Evolutionary conservation across 192 early-diverging fungal species (phyloP).

Genomic region (Jimgerdemannia lactiflua): DNA sequence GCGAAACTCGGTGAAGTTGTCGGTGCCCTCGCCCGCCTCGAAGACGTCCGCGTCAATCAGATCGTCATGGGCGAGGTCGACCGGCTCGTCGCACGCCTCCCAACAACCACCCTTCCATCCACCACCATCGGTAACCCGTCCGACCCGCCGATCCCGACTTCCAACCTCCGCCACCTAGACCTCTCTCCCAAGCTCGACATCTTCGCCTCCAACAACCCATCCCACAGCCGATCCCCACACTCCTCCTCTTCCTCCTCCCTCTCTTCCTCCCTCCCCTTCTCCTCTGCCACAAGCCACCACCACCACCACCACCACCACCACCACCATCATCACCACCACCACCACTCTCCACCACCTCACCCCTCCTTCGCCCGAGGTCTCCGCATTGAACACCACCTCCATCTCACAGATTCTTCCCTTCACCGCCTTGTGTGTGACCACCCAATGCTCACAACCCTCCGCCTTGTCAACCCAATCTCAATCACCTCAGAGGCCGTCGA

Average conservation of each 20-base stretch:
- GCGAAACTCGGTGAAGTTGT: not conserved
- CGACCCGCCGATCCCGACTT: not conserved
- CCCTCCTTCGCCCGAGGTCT: not conserved
- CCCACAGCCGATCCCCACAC: not conserved
- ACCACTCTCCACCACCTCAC: not conserved
- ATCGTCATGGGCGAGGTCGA: slow-evolving; percentile 3
- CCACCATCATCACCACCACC: not conserved
- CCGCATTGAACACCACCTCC: not conserved
- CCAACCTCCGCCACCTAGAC: slow-evolving; percentile 1
- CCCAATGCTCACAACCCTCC: not conserved
- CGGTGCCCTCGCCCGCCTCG: not conserved
- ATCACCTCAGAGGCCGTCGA: not conserved
- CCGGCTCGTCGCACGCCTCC: not conserved
- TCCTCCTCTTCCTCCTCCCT: not conserved
- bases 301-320: not conserved
- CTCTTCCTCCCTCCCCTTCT: not conserved
- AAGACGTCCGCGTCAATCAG: slow-evolving; percentile 2
- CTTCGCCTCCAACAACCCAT: not conserved
- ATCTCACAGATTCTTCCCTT: not conserved
- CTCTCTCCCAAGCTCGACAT: slow-evolving; percentile 4
- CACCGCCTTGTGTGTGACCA: not conserved
- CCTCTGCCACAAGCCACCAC: not conserved
- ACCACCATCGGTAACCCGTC: not conserved
- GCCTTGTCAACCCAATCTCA: not conserved
- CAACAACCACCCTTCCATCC: not conserved